Conservation (phyloP, 768 basidiomycete genomes). For the Suillus subaureus region DNA sequence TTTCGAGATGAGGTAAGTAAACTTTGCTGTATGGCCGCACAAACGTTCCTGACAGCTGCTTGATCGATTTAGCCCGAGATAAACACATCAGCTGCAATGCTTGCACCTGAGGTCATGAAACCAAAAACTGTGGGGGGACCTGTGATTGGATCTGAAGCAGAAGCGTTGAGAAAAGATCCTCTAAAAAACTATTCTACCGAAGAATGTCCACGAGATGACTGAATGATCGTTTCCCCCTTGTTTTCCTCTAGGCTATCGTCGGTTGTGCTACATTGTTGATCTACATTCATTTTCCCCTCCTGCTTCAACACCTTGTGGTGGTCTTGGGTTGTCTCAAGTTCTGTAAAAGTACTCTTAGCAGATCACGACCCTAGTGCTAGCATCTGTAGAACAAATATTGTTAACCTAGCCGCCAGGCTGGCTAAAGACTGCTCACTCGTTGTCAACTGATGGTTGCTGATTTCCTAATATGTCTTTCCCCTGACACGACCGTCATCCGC, state of each 20-base stretch:
- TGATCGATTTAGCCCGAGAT: slow-evolving; percentile 21
- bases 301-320: neutral
- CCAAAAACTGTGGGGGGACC: slow-evolving; percentile 52
- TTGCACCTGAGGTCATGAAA: slow-evolving; percentile 64
- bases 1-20: slow-evolving; percentile 69
- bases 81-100: slow-evolving; percentile 31
- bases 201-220: slow-evolving; percentile 25
- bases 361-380: neutral
- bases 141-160: slow-evolving; percentile 62
- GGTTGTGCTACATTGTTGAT: slow-evolving; percentile 14
- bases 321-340: too few relatives aligned
- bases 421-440: neutral
- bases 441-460: neutral
- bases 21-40: neutral
- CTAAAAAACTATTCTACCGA: slow-evolving; percentile 69
- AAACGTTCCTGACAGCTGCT: slow-evolving; percentile 6
- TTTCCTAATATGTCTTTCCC: slow-evolving; percentile 14
- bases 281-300: slow-evolving; percentile 11
- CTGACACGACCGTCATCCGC: slow-evolving; percentile 12
- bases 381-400: neutral
- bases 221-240: slow-evolving; percentile 15
- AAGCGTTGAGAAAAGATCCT: slow-evolving; percentile 77
- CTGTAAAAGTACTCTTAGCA: neutral
- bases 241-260: neutral
- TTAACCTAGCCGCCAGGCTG: neutral